phyloP scores from a whole-genome alignment of 208 protist genomes.

The Entamoeba histolytica region DNA sequence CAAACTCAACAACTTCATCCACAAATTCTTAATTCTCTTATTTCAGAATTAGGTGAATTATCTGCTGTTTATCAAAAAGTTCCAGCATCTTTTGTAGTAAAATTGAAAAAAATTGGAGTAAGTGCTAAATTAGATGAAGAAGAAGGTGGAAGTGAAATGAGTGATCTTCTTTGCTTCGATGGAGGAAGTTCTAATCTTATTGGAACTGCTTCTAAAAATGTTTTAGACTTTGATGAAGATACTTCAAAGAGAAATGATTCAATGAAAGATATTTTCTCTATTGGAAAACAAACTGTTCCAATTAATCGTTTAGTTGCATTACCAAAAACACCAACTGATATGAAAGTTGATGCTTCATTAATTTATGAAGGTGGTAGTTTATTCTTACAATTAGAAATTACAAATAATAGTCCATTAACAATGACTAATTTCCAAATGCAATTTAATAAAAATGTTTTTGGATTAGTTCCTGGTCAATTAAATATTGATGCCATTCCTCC shows the following conservation, averaged over 20 bases:
- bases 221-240: background rate
- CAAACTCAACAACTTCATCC: background rate
- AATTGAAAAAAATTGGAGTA: background rate
- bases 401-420: background rate
- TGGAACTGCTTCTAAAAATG: background rate
- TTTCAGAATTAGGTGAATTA: background rate
- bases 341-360: background rate
- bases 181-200: background rate
- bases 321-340: too few relatives aligned
- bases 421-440: background rate
- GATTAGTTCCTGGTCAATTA: background rate
- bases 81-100: background rate
- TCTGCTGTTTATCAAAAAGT: background rate
- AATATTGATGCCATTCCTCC: background rate
- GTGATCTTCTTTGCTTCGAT: background rate
- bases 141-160: background rate
- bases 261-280: background rate
- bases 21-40: background rate
- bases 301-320: too few relatives aligned
- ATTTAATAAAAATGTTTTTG: background rate
- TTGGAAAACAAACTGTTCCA: background rate
- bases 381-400: background rate
- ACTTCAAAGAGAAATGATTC: background rate
- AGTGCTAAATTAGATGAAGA: background rate
- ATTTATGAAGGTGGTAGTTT: background rate